These are phyloP conservation scores for Pleurotus tuber-regium DNA, from an alignment of 768 basidiomycete genomes.

Conservation along the genomic window DNA sequence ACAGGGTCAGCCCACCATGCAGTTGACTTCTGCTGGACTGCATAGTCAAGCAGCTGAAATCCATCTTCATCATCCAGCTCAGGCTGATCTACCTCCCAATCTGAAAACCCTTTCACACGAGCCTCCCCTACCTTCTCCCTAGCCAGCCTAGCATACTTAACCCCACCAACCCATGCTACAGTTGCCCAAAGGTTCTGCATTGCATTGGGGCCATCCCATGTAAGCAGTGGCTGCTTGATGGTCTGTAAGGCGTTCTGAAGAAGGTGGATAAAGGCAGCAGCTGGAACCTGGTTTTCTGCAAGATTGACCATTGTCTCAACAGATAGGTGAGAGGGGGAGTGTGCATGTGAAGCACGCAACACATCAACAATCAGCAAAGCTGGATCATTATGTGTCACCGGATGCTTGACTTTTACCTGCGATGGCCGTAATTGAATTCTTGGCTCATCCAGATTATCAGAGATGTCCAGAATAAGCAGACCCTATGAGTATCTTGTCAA, in stretches of 20 bases:
- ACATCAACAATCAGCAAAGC: slow-evolving; percentile 51
- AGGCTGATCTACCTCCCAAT: slow-evolving; percentile 34
- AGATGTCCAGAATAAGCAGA: slow-evolving; percentile 27
- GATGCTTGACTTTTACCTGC: slow-evolving; percentile 35
- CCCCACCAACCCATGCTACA: slow-evolving; percentile 38
- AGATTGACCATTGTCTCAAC: slow-evolving; percentile 62
- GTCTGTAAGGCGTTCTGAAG: slow-evolving; percentile 32
- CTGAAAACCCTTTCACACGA: slow-evolving; percentile 41
- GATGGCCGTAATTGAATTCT: slow-evolving; percentile 31
- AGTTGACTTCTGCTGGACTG: slow-evolving; percentile 38
- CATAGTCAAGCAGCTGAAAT: slow-evolving; percentile 22
- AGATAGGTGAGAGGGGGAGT: slow-evolving; percentile 44
- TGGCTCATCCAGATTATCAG: slow-evolving; percentile 23
- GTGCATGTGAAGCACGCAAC: slow-evolving; percentile 47
- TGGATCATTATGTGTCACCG: slow-evolving; percentile 22
- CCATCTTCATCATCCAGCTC: slow-evolving; percentile 37
- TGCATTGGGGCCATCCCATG: slow-evolving; percentile 42
- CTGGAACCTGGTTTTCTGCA: slow-evolving; percentile 59
- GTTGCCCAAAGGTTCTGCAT: slow-evolving; percentile 40
- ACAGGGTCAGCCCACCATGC: slow-evolving; percentile 72
- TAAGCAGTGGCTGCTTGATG: slow-evolving; percentile 36
- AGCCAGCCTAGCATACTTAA: slow-evolving; percentile 36
- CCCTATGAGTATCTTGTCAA: slow-evolving; percentile 15
- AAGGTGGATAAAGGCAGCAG: slow-evolving; percentile 35
- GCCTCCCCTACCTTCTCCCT: slow-evolving; percentile 35